phyloP scores from a whole-genome alignment of 192 early-diverging fungal genomes.

The Coemansia guatemalensis region DNA sequence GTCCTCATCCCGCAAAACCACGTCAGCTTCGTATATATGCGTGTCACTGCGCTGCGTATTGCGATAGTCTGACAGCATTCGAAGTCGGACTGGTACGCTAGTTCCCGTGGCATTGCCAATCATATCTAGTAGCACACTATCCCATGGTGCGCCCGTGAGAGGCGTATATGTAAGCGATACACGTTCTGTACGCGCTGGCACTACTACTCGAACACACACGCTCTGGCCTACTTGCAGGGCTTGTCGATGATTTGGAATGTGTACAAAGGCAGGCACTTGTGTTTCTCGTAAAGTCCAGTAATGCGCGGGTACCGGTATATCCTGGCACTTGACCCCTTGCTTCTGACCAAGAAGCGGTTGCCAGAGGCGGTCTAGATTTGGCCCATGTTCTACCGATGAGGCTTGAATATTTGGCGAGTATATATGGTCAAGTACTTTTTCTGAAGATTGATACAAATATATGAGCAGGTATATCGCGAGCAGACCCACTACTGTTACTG shows the following conservation, averaged over 20 bases:
- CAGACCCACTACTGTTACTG: too few species aligned
- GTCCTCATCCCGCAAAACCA: slow-evolving; percentile 44
- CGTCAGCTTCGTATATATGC: slow-evolving; percentile 56
- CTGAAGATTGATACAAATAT: too few species aligned
- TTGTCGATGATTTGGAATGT: slow-evolving; percentile 1
- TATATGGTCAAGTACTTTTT: too few species aligned
- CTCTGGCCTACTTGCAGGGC: slow-evolving; percentile 17
- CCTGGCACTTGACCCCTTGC: slow-evolving; percentile 3
- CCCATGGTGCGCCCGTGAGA: slow-evolving; percentile 29
- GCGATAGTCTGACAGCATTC: slow-evolving; percentile 3
- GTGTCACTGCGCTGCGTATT: slow-evolving; percentile 29
- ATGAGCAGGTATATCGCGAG: too few species aligned
- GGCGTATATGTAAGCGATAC: slow-evolving; percentile 17
- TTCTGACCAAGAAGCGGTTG: too few species aligned
- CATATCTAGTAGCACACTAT: slow-evolving; percentile 38
- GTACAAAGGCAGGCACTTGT: slow-evolving; percentile 15
- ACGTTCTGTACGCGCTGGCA: slow-evolving; percentile 18
- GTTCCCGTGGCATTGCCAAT: slow-evolving; percentile 15
- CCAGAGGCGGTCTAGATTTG: too few species aligned
- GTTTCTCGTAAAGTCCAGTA: slow-evolving; percentile 11
- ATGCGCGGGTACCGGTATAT: slow-evolving; percentile 3
- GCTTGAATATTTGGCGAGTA: too few species aligned
- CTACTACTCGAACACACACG: slow-evolving; percentile 48
- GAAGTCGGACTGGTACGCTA: slow-evolving; percentile 26
- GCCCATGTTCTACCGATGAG: too few species aligned